These are phyloP conservation scores for Davidsoniella virescens DNA, from an alignment of 2,329 filamentous ascomycete species.

Conservation along the genomic window DNA sequence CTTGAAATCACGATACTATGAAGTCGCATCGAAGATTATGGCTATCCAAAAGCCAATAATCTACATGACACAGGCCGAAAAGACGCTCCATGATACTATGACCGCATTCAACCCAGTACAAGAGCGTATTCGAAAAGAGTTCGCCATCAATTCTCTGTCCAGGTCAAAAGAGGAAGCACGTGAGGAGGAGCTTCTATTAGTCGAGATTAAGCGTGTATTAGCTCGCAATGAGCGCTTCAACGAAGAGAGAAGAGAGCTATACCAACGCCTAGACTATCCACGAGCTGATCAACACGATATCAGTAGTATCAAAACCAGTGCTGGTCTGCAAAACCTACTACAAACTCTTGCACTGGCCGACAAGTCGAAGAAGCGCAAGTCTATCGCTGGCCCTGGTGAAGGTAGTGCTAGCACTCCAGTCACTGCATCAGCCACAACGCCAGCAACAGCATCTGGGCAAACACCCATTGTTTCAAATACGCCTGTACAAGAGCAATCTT, in stretches of 20 bases:
- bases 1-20: slow-evolving; percentile 81
- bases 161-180: slow-evolving; percentile 75
- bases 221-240: slow-evolving; percentile 74
- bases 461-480: background rate
- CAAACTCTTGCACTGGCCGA: slow-evolving; percentile 70
- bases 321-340: slow-evolving; percentile 63
- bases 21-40: slow-evolving; percentile 69
- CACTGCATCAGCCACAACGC: background rate
- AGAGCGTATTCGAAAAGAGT: slow-evolving; percentile 67
- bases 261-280: slow-evolving; percentile 72
- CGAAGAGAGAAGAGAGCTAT: slow-evolving; percentile 74
- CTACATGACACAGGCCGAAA: slow-evolving; percentile 78
- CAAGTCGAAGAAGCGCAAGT: slow-evolving; percentile 77
- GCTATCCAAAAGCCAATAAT: slow-evolving; percentile 62
- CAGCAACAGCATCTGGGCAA: background rate
- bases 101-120: slow-evolving; percentile 68
- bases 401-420: slow-evolving; percentile 26
- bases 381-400: slow-evolving; percentile 45
- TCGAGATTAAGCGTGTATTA: slow-evolving; percentile 84
- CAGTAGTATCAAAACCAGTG: slow-evolving; percentile 62
- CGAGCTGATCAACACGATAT: slow-evolving; percentile 52
- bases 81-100: slow-evolving; percentile 69
- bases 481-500: background rate
- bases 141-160: slow-evolving; percentile 63
- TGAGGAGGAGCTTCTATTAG: slow-evolving; percentile 77